Percentiles rank a stretch among this genome's conserved stretches.
Evolutionary conservation across 2,329 filamentous ascomycete species (phyloP).

Genomic region (Chrysosphaeria jannelii): DNA sequence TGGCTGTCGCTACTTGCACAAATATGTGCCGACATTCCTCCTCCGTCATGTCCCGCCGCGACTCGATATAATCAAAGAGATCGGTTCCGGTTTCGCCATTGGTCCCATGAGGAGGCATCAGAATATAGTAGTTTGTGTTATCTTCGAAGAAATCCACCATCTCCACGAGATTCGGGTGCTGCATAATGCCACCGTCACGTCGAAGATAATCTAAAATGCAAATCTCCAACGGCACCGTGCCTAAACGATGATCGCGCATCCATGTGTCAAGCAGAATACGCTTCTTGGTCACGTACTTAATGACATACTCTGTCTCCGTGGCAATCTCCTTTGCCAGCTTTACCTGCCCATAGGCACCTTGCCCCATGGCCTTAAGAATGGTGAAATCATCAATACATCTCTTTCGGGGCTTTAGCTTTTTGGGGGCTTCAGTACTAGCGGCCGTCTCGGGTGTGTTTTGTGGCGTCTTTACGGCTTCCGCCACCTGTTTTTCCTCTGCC

Average conservation of each 20-base stretch:
- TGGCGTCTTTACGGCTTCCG: neutral
- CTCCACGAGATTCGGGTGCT: conserved; percentile 39
- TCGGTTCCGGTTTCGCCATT: conserved; percentile 95
- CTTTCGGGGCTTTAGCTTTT: conserved; percentile 17
- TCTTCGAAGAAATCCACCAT: conserved; percentile 53
- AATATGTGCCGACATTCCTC: conserved; percentile 85
- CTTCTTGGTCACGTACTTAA: conserved; percentile 94
- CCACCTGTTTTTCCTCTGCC: neutral
- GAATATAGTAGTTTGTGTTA: conserved; percentile 87
- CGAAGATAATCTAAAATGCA: conserved; percentile 86
- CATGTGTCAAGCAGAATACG: conserved; percentile 94
- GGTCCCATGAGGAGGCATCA: conserved; percentile 89
- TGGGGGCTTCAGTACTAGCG: neutral
- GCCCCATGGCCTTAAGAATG: conserved; percentile 92
- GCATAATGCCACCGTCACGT: conserved; percentile 24
- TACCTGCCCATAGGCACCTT: conserved; percentile 91
- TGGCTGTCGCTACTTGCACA: conserved; percentile 62
- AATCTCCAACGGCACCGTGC: conserved; percentile 87
- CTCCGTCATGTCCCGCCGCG: conserved; percentile 90
- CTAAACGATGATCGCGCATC: conserved; percentile 76
- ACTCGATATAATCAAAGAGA: conserved; percentile 93
- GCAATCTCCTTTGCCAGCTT: conserved; percentile 76
- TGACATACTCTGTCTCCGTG: conserved; percentile 54
- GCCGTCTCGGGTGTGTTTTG: neutral
- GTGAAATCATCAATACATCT: conserved; percentile 73